Base-by-base conservation (phyloP, 805 yeast species). In the Gaillardinia entomophila region DNA sequence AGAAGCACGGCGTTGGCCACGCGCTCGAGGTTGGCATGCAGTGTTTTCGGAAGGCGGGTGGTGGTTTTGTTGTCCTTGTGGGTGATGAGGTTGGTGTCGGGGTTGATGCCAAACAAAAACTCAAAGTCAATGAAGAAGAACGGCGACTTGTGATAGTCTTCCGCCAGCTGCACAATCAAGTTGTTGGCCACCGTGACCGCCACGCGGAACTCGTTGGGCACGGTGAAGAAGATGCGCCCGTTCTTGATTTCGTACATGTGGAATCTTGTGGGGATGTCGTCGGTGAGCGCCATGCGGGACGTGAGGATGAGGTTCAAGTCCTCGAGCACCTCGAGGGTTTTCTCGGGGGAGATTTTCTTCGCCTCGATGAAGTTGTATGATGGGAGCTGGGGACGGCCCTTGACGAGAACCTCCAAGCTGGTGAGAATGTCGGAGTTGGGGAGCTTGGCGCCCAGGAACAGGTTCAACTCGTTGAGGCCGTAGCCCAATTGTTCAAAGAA, bases 391-490 rank as follows among this genome's bases (percentile, higher is more conserved):
- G 97, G 96, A 40, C 82, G 65, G 3, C 95, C 95, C 25, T 74
- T 67, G 26, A 78, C 74, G 34, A 89, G 65, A 0, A 92, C 96
- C 51, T 90, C 94, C 43, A 90, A 62, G 1, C 95, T 86, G 0
- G 97, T 89, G 16, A 79, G 71, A 14, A 92, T 55, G 57, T 92
- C 99, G 0, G 96, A 92, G 54, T 87, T 86, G 4, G 96, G 95
- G 33, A 90, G 61, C 49, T 94, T 89, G 0, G 98, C 97, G 18
- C 88, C 84, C 1, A 87, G 74, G n/a, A 81, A 75, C 32, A 77
- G 74, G 41, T 79, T 84, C 16, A 83, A 62, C n/a, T 69, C 68
- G 40, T 79, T 83, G 25, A 88, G 62, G 10, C 82, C 79, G 60
- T 79, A 72, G 13, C 82, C 74, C 60, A 79, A 44, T 37, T 60